phyloP scores from a whole-genome alignment of 2,329 filamentous ascomycete genomes.

The Corinectria fuckeliana region DNA sequence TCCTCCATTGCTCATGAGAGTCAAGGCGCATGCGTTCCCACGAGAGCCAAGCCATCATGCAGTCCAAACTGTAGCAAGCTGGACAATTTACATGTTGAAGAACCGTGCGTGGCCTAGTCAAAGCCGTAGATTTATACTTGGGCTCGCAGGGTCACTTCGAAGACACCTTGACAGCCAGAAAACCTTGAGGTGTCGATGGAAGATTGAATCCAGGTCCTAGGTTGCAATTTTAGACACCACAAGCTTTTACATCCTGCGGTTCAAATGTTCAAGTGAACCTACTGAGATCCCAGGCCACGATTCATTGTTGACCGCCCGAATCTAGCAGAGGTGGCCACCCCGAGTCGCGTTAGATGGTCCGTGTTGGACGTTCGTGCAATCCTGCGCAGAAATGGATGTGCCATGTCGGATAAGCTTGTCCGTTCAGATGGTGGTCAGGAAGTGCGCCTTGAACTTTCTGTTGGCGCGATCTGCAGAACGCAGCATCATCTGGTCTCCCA shows the following conservation, averaged over 20 bases:
- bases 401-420: not conserved
- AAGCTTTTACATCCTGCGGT: not conserved
- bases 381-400: not conserved
- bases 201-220: not conserved
- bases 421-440: constrained; percentile 73
- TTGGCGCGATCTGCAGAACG: constrained; percentile 85
- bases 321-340: not conserved
- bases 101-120: too few species aligned
- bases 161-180: not conserved
- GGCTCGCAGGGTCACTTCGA: not conserved
- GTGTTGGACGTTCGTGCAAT: not conserved
- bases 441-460: constrained; percentile 90
- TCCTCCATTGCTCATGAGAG: constrained; percentile 6
- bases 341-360: not conserved
- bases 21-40: not conserved
- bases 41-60: not conserved
- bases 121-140: not conserved
- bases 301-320: not conserved
- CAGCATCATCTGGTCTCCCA: constrained; percentile 86
- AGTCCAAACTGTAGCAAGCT: not conserved
- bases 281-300: not conserved
- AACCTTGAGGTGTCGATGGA: not conserved
- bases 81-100: not conserved
- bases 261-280: not conserved
- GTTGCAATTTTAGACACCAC: not conserved